Conservation (phyloP, 2,329 filamentous ascomycete genomes). For the Sclerotinia nivalis region DNA sequence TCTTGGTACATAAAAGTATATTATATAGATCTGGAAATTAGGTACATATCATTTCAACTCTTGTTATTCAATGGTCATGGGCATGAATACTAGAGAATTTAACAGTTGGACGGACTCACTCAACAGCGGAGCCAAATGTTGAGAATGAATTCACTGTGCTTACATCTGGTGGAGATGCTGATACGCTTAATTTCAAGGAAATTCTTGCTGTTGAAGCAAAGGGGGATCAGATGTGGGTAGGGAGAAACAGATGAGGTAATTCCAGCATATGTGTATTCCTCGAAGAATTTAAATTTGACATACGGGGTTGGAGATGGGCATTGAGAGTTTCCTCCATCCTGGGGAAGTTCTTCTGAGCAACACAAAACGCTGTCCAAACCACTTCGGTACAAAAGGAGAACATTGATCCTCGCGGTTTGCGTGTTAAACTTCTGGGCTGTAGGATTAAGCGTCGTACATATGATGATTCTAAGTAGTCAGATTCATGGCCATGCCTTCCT, state of each 20-base stretch:
- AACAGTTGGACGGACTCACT: rapidly evolving
- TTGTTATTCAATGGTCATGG: neutral
- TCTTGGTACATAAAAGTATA: neutral
- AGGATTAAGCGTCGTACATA: neutral
- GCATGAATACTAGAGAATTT: neutral
- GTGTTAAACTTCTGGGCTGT: constrained; percentile 16
- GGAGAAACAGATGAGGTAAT: neutral
- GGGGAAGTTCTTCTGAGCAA: neutral
- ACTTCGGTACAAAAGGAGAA: neutral
- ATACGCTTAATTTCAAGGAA: constrained; percentile 2
- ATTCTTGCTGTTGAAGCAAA: neutral
- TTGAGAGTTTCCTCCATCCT: constrained; percentile 26
- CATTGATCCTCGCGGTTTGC: constrained; percentile 17
- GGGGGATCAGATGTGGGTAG: constrained; percentile 7
- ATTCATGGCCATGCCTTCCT: constrained; percentile 24
- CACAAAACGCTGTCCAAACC: neutral
- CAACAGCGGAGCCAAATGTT: neutral
- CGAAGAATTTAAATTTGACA: constrained; percentile 10
- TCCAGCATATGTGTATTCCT: neutral
- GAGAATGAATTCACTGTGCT: neutral
- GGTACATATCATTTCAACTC: neutral
- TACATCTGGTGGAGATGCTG: constrained; percentile 14
- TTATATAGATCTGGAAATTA: neutral
- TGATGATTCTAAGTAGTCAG: constrained; percentile 19
- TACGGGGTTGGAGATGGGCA: constrained; percentile 39